These are phyloP conservation scores for Sphaerobolus stellatus DNA, from an alignment of 1,284 basidiomycete genomes.

Conservation along the genomic window DNA sequence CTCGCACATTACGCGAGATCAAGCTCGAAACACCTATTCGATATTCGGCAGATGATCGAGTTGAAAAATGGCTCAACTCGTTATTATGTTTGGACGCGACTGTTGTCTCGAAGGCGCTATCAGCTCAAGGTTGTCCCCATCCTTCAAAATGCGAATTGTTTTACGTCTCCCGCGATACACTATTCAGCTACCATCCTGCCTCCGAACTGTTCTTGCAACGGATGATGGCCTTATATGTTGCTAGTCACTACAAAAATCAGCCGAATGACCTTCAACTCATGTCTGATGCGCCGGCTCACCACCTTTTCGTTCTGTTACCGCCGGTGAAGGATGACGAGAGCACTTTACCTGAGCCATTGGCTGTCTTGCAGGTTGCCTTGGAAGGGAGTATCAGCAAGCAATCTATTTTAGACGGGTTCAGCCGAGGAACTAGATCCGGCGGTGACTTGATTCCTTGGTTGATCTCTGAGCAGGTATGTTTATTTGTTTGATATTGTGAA, in stretches of 20 bases:
- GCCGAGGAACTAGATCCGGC: slow-evolving; percentile 77
- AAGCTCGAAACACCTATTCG: slow-evolving; percentile 95
- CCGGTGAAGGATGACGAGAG: slow-evolving; percentile 86
- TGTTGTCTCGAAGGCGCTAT: slow-evolving; percentile 55
- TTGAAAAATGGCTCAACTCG: slow-evolving; percentile 94
- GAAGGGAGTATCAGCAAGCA: slow-evolving; percentile 92
- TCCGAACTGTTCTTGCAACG: slow-evolving; percentile 96
- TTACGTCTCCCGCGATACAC: slow-evolving; percentile 93
- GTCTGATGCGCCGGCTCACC: slow-evolving; percentile 95
- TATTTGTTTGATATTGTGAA: not conserved
- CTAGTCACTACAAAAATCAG: slow-evolving; percentile 98
- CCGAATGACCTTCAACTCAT: slow-evolving; percentile 98
- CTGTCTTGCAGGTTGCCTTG: slow-evolving; percentile 92
- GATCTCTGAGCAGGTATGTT: slow-evolving; percentile 74
- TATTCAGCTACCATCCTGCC: slow-evolving; percentile 97
- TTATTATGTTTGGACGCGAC: slow-evolving; percentile 95
- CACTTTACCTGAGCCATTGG: slow-evolving; percentile 88
- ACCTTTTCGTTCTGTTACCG: slow-evolving; percentile 93
- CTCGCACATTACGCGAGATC: slow-evolving; percentile 87
- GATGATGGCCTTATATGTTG: slow-evolving; percentile 98
- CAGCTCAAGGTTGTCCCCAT: slow-evolving; percentile 84
- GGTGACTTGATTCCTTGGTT: slow-evolving; percentile 99
- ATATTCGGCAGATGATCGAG: slow-evolving; percentile 82
- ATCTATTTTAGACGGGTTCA: slow-evolving; percentile 83
- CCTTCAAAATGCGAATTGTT: slow-evolving; percentile 93